phyloP scores from a whole-genome alignment of 2,329 filamentous ascomycete genomes.

The Endoconidiophora polonica region DNA sequence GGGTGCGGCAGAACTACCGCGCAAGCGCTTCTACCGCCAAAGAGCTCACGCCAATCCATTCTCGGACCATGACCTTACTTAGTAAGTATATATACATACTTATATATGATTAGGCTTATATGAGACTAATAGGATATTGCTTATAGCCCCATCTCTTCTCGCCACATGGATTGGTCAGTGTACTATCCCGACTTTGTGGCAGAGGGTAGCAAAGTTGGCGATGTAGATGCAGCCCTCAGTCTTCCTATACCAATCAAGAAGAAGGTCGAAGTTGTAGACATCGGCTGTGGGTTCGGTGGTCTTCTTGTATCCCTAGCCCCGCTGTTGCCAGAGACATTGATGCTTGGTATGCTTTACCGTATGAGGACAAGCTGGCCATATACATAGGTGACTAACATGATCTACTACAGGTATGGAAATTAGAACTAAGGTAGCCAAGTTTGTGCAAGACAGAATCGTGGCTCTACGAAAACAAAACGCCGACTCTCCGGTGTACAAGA shows the following conservation, averaged over 20 bases:
- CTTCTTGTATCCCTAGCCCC: conserved; percentile 74
- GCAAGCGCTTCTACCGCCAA: conserved; percentile 94
- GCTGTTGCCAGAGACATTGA: conserved; percentile 61
- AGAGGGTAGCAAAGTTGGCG: conserved; percentile 16
- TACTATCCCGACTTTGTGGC: conserved; percentile 62
- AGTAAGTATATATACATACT: conserved; percentile 41
- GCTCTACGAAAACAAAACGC: conserved; percentile 56
- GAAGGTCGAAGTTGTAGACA: conserved; percentile 85
- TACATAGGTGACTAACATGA: not conserved
- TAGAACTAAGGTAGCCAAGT: conserved; percentile 74
- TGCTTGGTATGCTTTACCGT: conserved; percentile 47
- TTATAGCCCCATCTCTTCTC: conserved; percentile 56
- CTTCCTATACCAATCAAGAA: conserved; percentile 18
- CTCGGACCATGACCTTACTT: conserved; percentile 77
- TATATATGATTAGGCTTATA: not conserved
- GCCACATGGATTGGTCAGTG: conserved; percentile 77
- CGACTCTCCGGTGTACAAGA: conserved; percentile 49
- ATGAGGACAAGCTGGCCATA: not conserved
- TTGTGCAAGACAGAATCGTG: conserved; percentile 72
- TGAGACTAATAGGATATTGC: conserved; percentile 6
- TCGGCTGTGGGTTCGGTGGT: conserved; percentile 92
- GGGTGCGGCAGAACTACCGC: conserved; percentile 48
- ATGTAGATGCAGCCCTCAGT: conserved; percentile 2
- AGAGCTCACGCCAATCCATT: conserved; percentile 96
- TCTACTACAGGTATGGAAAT: conserved; percentile 63